phyloP scores from a whole-genome alignment of 495 filamentous ascomycete species.

The Aspergillus egyptiacus region DNA sequence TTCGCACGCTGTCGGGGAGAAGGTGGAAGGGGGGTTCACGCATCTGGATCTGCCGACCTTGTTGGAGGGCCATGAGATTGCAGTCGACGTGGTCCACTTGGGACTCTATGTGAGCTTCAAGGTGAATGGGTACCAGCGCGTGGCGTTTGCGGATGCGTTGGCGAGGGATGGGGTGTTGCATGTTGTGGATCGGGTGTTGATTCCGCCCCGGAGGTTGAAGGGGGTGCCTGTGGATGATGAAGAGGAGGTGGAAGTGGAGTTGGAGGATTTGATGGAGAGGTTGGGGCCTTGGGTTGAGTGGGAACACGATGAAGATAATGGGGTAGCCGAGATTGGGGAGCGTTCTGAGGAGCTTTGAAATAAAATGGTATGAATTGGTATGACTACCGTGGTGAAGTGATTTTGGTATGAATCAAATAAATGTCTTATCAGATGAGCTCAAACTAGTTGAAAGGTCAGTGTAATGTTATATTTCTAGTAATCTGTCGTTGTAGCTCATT shows the following conservation, averaged over 20 bases:
- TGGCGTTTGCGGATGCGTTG: constrained; percentile 59
- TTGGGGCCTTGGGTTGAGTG: constrained; percentile 45
- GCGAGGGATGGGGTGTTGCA: constrained; percentile 73
- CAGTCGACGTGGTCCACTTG: constrained; percentile 61
- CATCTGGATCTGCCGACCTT: constrained; percentile 64
- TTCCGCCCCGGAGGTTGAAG: constrained; percentile 60
- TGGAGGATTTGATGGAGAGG: constrained; percentile 59
- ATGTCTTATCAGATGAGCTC: no score
- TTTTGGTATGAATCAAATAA: no score
- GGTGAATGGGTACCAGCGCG: constrained; percentile 60
- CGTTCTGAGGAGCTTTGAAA: no score
- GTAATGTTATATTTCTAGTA: constrained; percentile 13
- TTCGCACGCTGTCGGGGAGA: constrained; percentile 15
- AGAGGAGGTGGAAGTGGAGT: constrained; percentile 48
- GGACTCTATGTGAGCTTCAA: constrained; percentile 57
- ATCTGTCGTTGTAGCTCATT: constrained; percentile 3
- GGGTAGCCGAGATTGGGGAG: constrained; percentile 1
- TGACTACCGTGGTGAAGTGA: no score
- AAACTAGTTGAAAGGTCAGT: no score
- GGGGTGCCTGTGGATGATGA: constrained; percentile 19
- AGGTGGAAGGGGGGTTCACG: constrained; percentile 24
- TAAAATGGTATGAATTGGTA: no score
- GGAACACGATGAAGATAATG: constrained; percentile 14
- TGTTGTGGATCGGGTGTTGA: constrained; percentile 60
- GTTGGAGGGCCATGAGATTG: constrained; percentile 52